Evolutionary conservation across 192 early-diverging fungal species (phyloP).

Genomic region (Backusella macrospora): DNA sequence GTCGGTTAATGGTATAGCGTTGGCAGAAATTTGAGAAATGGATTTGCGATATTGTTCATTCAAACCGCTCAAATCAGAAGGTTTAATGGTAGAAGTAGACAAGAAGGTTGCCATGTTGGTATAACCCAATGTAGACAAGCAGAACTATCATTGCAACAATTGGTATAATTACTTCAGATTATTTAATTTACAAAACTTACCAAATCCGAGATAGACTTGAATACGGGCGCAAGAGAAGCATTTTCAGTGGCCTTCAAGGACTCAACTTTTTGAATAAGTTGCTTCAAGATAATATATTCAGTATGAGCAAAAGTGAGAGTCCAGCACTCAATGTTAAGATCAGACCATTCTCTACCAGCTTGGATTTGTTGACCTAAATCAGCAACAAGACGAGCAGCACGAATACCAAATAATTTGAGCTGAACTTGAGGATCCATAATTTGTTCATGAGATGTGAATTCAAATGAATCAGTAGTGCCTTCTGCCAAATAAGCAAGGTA

Average conservation of each 20-base stretch:
- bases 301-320: slow-evolving; percentile 71
- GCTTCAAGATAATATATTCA: slow-evolving; percentile 68
- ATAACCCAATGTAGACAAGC: slow-evolving; percentile 48
- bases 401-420: slow-evolving; percentile 65
- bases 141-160: slow-evolving; percentile 44
- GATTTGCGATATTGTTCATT: slow-evolving; percentile 26
- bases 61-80: slow-evolving; percentile 41
- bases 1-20: slow-evolving; percentile 77
- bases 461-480: slow-evolving; percentile 28
- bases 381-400: slow-evolving; percentile 64
- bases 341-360: slow-evolving; percentile 64
- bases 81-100: slow-evolving; percentile 46
- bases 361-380: slow-evolving; percentile 58
- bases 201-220: slow-evolving; percentile 29
- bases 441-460: slow-evolving; percentile 30
- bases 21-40: slow-evolving; percentile 57
- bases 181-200: neutral
- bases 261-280: slow-evolving; percentile 55
- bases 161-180: slow-evolving; percentile 35
- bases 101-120: slow-evolving; percentile 48
- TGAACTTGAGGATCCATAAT: slow-evolving; percentile 60
- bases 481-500: slow-evolving; percentile 39
- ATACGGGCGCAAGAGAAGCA: slow-evolving; percentile 33
- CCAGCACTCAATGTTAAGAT: slow-evolving; percentile 73
- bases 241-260: slow-evolving; percentile 16